Base-by-base conservation (phyloP, 2,329 filamentous ascomycete genomes). In the Didymella exigua region DNA sequence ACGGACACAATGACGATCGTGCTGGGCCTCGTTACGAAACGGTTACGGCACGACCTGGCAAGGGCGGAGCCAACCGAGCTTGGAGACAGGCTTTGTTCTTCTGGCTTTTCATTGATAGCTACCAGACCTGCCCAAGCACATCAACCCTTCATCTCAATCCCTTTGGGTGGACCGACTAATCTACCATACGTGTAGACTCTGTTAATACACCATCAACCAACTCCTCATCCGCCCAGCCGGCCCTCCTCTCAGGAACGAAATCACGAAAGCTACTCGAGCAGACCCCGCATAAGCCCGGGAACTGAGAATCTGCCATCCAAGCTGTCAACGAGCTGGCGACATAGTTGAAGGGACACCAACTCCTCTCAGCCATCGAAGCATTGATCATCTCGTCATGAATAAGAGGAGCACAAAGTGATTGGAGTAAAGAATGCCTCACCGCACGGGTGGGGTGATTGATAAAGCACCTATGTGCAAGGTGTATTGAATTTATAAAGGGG, bases 361-460 rank as follows among this genome's bases (percentile, higher is more conserved):
- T 50, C 46, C 60, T 48, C 53, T 53, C 53, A 64, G 53, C 50
- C 53, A 56, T 68, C 60, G 49, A 63, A 56, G 62, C 50, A 31
- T 63, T 59, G 45, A 61, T 66, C 65, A 64, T 69, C 51, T 59
- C 63, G 59, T 68, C 66, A 59, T 67, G 53, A 66, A 58, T 65
- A 64, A 42, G 54, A 58, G 52, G 59, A 49, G 16, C 46, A 54
- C 54, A 60, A 55, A 52, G 47, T 51, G 57, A 59, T 51, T 57
- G 66, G 61, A 61, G 38, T 49, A 61, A 47, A 40, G n/a, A 49
- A 50, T 51, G 46, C 62, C 60, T 57, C 59, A 49, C 54, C 27
- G 48, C 49, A 16, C 10, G 30, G 60, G 52, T 54, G 63, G 41
- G 56, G 58, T 52, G 37, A 24, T 50, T 41, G 59, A 56, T 59